These are phyloP conservation scores for Citrus unshiu DNA, from an alignment of 345 rosid genomes.

Conservation along the genomic window DNA sequence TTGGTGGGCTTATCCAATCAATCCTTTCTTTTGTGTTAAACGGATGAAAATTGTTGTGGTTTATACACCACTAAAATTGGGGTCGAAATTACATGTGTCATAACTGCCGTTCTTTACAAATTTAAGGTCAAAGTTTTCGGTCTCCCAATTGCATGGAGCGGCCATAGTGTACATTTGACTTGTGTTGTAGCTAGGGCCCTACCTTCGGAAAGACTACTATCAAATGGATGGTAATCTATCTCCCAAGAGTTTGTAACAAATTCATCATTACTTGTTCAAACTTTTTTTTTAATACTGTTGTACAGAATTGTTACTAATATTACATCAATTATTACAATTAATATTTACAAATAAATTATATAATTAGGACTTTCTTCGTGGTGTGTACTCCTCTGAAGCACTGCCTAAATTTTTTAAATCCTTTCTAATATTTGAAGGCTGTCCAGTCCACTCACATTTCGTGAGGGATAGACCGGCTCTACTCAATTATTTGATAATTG, in stretches of 20 bases:
- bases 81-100: not conserved
- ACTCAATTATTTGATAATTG: too few species aligned
- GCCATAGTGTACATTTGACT: not conserved
- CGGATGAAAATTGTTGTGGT: constrained; percentile 16
- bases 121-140: constrained; percentile 6
- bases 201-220: not conserved
- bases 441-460: too few species aligned
- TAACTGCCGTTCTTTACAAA: not conserved
- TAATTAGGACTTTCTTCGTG: fast-evolving
- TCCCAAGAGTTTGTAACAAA: not conserved
- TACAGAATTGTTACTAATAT: too few species aligned
- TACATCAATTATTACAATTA: too few species aligned
- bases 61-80: constrained; percentile 15
- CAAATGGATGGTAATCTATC: constrained; percentile 5
- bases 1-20: not conserved
- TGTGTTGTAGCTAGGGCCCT: not conserved
- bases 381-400: too few species aligned
- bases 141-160: not conserved
- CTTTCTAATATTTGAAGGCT: fast-evolving
- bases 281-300: not conserved
- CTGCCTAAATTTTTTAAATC: too few species aligned
- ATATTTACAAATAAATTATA: too few species aligned
- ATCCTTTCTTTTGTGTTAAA: not conserved
- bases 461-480: too few species aligned
- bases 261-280: not conserved